Evolutionary conservation across 352 stramenopile genomes (phyloP).

Genomic region (Phytophthora sojae): DNA sequence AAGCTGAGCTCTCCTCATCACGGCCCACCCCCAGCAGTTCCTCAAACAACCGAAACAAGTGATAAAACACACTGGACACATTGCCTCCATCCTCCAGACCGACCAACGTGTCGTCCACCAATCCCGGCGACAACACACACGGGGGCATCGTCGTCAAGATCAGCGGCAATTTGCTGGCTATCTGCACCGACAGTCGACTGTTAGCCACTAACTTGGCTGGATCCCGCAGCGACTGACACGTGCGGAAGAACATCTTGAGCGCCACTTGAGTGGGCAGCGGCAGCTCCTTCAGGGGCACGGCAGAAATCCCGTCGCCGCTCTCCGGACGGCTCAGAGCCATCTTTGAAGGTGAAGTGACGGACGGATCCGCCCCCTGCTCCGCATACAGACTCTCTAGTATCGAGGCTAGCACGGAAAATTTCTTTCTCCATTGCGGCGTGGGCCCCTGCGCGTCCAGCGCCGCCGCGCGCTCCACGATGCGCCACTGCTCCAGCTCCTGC

Average conservation of each 20-base stretch:
- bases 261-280: conserved; percentile 64
- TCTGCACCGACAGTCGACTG: conserved; percentile 47
- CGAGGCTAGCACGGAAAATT: conserved; percentile 46
- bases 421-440: conserved; percentile 42
- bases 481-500: conserved; percentile 20
- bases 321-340: conserved; percentile 12
- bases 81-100: conserved; percentile 7
- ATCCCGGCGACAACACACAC: conserved; percentile 61
- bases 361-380: conserved; percentile 5
- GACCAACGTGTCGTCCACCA: conserved; percentile 27
- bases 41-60: conserved; percentile 58
- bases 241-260: conserved; percentile 76
- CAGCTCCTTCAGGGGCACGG: conserved; percentile 52
- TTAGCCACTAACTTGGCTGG: conserved; percentile 30
- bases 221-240: conserved; percentile 62
- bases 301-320: not conserved
- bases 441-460: conserved; percentile 39
- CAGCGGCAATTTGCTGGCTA: conserved; percentile 62
- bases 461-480: conserved; percentile 27
- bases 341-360: conserved; percentile 30
- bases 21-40: conserved; percentile 37
- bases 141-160: conserved; percentile 64
- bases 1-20: not conserved
- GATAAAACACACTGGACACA: conserved; percentile 59
- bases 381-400: conserved; percentile 41